Percentiles rank a stretch among this genome's conserved stretches.
Evolutionary conservation across 768 basidiomycete species (phyloP).

Genomic region (Mycena crocata): DNA sequence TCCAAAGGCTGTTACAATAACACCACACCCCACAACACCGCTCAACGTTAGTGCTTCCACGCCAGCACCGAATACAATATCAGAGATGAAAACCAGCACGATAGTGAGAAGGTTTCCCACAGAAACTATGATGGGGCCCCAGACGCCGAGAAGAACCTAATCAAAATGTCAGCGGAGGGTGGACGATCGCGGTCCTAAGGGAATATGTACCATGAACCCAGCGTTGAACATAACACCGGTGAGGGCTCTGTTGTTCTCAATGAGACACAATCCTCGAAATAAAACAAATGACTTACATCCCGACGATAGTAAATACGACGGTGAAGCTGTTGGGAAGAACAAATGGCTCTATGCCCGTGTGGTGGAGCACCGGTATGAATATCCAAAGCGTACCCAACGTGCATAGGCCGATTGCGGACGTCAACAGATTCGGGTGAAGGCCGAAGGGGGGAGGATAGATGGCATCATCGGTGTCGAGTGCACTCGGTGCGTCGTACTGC

Average conservation of each 20-base stretch:
- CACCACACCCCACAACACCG: conserved; percentile 80
- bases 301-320: conserved; percentile 65
- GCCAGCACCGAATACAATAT: conserved; percentile 77
- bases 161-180: conserved; percentile 22
- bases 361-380: conserved; percentile 80
- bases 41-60: conserved; percentile 71
- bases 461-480: conserved; percentile 42
- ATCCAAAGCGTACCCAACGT: conserved; percentile 85
- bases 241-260: no score
- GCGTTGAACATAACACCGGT: conserved; percentile 86
- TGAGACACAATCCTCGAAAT: no score
- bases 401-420: conserved; percentile 80
- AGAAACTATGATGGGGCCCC: conserved; percentile 89
- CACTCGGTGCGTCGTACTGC: conserved; percentile 26
- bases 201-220: conserved; percentile 78
- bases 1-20: conserved; percentile 87
- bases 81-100: conserved; percentile 85
- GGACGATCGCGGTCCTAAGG: conserved; percentile 4
- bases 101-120: conserved; percentile 96
- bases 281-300: no score
- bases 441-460: conserved; percentile 81
- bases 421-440: conserved; percentile 85
- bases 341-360: conserved; percentile 73
- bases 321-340: conserved; percentile 63
- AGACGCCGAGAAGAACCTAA: conserved; percentile 83